Percentiles rank a stretch among this genome's conserved stretches.
Conservation (phyloP, 2,329 filamentous ascomycete species). For the Microcyclospora tardicrescens region DNA sequence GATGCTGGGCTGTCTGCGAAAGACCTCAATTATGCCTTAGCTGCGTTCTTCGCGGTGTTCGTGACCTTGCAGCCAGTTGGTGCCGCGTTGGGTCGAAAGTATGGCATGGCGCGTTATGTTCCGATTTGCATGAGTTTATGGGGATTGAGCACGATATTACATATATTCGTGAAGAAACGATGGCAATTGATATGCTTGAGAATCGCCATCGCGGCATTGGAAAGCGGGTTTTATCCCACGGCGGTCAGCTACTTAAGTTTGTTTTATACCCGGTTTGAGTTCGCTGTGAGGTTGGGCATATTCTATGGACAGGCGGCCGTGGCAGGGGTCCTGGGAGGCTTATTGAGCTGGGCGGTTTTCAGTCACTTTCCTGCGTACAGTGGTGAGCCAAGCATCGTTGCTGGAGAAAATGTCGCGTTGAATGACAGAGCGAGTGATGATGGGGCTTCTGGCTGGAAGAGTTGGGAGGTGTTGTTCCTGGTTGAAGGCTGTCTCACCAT, state of each 20-base stretch:
- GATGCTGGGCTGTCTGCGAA: conserved; percentile 40
- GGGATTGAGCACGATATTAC: conserved; percentile 37
- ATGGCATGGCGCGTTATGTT: conserved; percentile 43
- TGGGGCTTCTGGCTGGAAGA: conserved; percentile 24
- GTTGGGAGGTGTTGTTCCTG: conserved; percentile 40
- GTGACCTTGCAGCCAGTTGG: conserved; percentile 45
- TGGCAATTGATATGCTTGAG: conserved; percentile 37
- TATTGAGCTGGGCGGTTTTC: conserved; percentile 40
- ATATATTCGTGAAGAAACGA: conserved; percentile 32
- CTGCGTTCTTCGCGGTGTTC: conserved; percentile 46
- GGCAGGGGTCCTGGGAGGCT: conserved; percentile 43
- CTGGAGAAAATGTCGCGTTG: background rate
- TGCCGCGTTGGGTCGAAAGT: conserved; percentile 45
- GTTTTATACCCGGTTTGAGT: conserved; percentile 47
- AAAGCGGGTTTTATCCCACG: conserved; percentile 48
- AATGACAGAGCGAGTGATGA: too few relatives aligned
- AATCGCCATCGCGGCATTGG: conserved; percentile 34
- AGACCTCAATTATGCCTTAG: conserved; percentile 44
- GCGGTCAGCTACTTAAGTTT: conserved; percentile 45
- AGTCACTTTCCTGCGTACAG: conserved; percentile 22
- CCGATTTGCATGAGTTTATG: conserved; percentile 44
- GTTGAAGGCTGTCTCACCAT: conserved; percentile 37
- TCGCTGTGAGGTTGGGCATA: conserved; percentile 39
- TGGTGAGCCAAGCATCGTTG: background rate
- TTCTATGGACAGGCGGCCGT: conserved; percentile 47